Evolutionary conservation across 1,284 basidiomycete species (phyloP).

Genomic region (Ceratobasidium sp.): DNA sequence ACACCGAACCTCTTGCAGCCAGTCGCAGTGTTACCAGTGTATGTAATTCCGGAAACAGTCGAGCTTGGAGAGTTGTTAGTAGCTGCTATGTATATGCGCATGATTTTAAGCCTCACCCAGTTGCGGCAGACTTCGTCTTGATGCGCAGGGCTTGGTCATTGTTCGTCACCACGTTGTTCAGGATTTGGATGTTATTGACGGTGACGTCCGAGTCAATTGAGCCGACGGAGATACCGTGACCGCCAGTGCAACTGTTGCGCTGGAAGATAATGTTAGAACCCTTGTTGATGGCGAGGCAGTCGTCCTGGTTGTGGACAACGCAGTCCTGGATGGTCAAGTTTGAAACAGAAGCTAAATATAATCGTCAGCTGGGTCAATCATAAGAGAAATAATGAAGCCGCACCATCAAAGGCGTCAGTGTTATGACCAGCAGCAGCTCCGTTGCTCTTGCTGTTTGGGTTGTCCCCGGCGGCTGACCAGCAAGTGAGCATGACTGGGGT

Average conservation of each 20-base stretch:
- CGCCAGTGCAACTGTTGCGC: slow-evolving; percentile 14
- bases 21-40: slow-evolving; percentile 31
- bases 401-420: slow-evolving; percentile 43
- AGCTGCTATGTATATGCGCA: neutral
- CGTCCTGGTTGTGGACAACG: slow-evolving; percentile 50
- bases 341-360: slow-evolving; percentile 27
- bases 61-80: neutral
- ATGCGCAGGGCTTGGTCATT: slow-evolving; percentile 46
- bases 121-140: slow-evolving; percentile 44
- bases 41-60: slow-evolving; percentile 43
- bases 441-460: slow-evolving; percentile 28
- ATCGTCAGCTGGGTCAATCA: neutral
- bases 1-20: slow-evolving; percentile 43
- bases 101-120: slow-evolving; percentile 15
- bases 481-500: neutral
- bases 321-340: slow-evolving; percentile 40
- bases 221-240: slow-evolving; percentile 47
- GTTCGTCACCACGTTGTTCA: slow-evolving; percentile 44
- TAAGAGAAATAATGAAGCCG: too few relatives aligned
- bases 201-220: slow-evolving; percentile 42
- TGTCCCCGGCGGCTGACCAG: slow-evolving; percentile 29
- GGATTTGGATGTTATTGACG: slow-evolving; percentile 43
- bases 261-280: slow-evolving; percentile 46
- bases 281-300: slow-evolving; percentile 50
- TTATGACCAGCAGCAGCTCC: slow-evolving; percentile 40